Base-by-base conservation (phyloP, 306 rosid species). In the Gleditsia sinensis region DNA sequence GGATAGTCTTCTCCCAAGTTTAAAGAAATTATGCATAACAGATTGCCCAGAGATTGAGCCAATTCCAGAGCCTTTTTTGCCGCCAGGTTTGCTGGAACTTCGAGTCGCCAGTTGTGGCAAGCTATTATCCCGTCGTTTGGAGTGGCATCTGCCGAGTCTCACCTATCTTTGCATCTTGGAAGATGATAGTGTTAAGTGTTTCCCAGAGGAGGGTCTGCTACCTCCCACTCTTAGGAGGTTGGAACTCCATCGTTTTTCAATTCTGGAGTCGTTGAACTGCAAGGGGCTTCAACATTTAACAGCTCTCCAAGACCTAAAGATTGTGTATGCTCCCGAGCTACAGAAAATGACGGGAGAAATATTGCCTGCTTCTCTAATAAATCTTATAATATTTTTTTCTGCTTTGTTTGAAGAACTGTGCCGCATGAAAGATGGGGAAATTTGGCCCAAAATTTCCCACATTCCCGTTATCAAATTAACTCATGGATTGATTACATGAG, bases 191-290 rank as follows among this genome's bases (percentile, higher is more conserved):
- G 11, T 56, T 0, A 8, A 37, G 43, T 27, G 57, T 2, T 65
- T 75, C 58, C 67, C 25, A 9, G 4, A 25, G 67, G 48, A 19
- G n/a, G 17, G 45, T 40, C 65, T 28, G 43, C 9, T 72, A 36
- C 80, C 27, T 27, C 46, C 79, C 57, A 10, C 55, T 14, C 42
- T 75, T 6, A 3, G 0, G 0, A 0, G 11, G 10, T 17, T 75
- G 9, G 0, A 0, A 0, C 23, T 75, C 0, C 0, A 0, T 3
- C 0, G 0, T 0, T 30, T 68, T 30, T 21, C 13, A 12, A 53
- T 2, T 40, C 0, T 75, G 17, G 66, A 53, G 60, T 32, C 67
- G 0, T 49, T 75, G 42, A 20, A n/a, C n/a, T n/a, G n/a, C n/a
- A n/a, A n/a, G n/a, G n/a, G n/a, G n/a, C n/a, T n/a, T n/a, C n/a